Percentiles rank a stretch among this genome's conserved stretches.
phyloP scores from a whole-genome alignment of 2,329 filamentous ascomycete genomes.

The Paraconiothyrium sp. region DNA sequence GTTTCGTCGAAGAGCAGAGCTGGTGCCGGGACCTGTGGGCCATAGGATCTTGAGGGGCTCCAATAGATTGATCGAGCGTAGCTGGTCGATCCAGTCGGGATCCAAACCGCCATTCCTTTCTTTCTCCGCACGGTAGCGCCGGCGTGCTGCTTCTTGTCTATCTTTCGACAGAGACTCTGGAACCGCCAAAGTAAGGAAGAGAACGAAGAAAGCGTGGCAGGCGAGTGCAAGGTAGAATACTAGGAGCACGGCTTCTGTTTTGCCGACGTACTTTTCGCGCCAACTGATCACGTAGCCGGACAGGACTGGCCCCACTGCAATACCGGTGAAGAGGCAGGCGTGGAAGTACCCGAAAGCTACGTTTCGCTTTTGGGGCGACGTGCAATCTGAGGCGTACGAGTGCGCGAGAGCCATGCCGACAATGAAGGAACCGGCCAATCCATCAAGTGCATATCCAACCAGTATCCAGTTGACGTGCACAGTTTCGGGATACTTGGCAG shows the following conservation, averaged over 20 bases:
- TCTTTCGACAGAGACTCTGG: constrained; percentile 85
- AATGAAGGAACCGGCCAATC: constrained; percentile 88
- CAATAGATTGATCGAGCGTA: constrained; percentile 70
- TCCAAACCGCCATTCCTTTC: constrained; percentile 42
- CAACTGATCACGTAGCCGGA: constrained; percentile 79
- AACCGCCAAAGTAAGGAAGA: constrained; percentile 74
- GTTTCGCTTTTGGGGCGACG: constrained; percentile 78
- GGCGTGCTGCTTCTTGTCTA: constrained; percentile 74
- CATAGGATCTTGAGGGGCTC: constrained; percentile 80
- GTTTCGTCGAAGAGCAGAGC: constrained; percentile 74
- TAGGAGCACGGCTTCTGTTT: constrained; percentile 77
- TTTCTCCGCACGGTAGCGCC: constrained; percentile 66
- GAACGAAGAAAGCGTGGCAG: constrained; percentile 77
- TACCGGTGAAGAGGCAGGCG: constrained; percentile 86
- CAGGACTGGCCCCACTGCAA: constrained; percentile 84
- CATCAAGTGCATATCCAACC: constrained; percentile 80
- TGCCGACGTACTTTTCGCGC: constrained; percentile 46
- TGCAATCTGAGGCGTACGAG: constrained; percentile 91
- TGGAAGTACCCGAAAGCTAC: constrained; percentile 91
- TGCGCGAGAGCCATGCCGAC: constrained; percentile 80
- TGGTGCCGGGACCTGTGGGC: constrained; percentile 72
- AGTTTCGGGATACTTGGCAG: constrained; percentile 76
- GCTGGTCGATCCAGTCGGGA: constrained; percentile 55
- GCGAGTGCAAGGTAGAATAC: constrained; percentile 84
- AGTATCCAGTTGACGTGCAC: constrained; percentile 83